These are phyloP conservation scores for Beauveria asiatica DNA, from an alignment of 2,329 filamentous ascomycete species.

Conservation along the genomic window DNA sequence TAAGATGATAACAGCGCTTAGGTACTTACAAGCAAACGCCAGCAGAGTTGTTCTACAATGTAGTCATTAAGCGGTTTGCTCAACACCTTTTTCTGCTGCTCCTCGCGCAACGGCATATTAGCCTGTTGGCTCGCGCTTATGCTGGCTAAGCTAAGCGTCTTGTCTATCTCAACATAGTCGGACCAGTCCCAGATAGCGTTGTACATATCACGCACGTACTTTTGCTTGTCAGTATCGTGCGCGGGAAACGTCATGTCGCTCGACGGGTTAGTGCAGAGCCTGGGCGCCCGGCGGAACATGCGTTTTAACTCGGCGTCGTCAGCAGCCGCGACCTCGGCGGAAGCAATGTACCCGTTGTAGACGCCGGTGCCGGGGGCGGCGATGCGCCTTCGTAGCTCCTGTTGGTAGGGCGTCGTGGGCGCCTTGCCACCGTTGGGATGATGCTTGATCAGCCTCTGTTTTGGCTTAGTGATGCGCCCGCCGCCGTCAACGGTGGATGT, in stretches of 20 bases:
- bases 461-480: background rate
- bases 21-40: constrained; percentile 18
- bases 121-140: background rate
- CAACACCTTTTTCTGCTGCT: constrained; percentile 17
- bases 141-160: background rate
- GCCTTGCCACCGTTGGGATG: background rate
- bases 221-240: background rate
- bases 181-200: constrained; percentile 4
- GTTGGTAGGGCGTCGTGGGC: background rate
- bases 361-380: background rate
- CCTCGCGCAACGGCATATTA: constrained; percentile 7
- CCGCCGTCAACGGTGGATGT: background rate
- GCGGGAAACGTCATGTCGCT: background rate
- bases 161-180: constrained; percentile 2
- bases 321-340: background rate
- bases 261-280: background rate
- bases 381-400: background rate
- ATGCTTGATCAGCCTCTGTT: constrained; percentile 3
- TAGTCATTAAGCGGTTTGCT: constrained; percentile 16
- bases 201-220: background rate
- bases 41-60: constrained; percentile 17
- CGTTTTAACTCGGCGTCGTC: background rate
- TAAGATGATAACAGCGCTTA: too few species aligned
- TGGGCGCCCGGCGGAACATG: background rate
- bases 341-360: background rate